phyloP scores from a whole-genome alignment of 352 stramenopile genomes.

The Saprolegnia diclina region DNA sequence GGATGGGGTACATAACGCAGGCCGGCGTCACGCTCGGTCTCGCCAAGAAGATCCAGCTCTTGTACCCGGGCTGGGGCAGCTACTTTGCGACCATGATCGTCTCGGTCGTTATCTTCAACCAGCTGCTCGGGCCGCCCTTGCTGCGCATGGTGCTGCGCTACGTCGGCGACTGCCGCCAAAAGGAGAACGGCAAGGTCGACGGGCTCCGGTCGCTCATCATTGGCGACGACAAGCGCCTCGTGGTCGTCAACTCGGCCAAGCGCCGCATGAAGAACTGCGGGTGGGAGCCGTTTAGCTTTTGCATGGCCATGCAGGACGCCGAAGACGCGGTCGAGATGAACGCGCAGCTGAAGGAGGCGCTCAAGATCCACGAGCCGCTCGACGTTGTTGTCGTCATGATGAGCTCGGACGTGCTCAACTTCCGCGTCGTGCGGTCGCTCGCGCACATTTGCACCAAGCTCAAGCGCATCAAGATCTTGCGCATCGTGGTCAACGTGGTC shows the following conservation, averaged over 20 bases:
- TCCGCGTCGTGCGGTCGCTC: slow-evolving; percentile 46
- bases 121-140: slow-evolving; percentile 52
- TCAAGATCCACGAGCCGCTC: slow-evolving; percentile 35
- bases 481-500: slow-evolving; percentile 51
- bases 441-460: slow-evolving; percentile 45
- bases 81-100: slow-evolving; percentile 75
- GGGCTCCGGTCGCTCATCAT: slow-evolving; percentile 44
- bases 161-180: slow-evolving; percentile 52
- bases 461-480: slow-evolving; percentile 42
- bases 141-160: slow-evolving; percentile 49
- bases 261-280: slow-evolving; percentile 49
- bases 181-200: slow-evolving; percentile 53
- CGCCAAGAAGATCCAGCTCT: slow-evolving; percentile 63
- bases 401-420: slow-evolving; percentile 49
- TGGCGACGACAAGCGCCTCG: slow-evolving; percentile 32
- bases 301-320: slow-evolving; percentile 25
- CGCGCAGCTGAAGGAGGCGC: slow-evolving; percentile 31
- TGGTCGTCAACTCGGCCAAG: slow-evolving; percentile 35
- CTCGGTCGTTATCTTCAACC: slow-evolving; percentile 64
- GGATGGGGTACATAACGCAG: slow-evolving; percentile 75
- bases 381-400: slow-evolving; percentile 62
- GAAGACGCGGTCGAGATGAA: slow-evolving; percentile 31
- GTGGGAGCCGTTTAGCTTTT: slow-evolving; percentile 38
- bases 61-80: slow-evolving; percentile 61
- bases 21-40: slow-evolving; percentile 60